Conservation (phyloP, 2,329 filamentous ascomycete species). For the Fusarium avenaceum region DNA sequence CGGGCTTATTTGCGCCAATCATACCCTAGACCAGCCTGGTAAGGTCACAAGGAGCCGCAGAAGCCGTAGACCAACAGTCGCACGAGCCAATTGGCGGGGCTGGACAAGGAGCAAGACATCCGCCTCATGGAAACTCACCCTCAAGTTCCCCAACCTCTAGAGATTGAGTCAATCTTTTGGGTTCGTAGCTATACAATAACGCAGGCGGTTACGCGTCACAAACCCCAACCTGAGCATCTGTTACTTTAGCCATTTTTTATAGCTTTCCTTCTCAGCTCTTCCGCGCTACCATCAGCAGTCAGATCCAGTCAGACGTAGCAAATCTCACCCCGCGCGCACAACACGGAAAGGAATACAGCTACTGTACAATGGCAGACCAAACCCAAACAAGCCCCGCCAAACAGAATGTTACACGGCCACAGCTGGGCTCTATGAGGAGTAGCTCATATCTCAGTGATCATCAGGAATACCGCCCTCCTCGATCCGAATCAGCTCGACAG, state of each 20-base stretch:
- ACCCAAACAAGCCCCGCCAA: slow-evolving; percentile 48
- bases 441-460: slow-evolving; percentile 74
- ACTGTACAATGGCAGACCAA: slow-evolving; percentile 52
- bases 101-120: slow-evolving; percentile 39
- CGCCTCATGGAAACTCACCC: slow-evolving; percentile 7
- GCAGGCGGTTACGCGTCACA: slow-evolving; percentile 9
- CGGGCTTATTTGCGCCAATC: slow-evolving; percentile 39
- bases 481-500: slow-evolving; percentile 64
- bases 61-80: slow-evolving; percentile 28
- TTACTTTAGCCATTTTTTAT: slow-evolving; percentile 9
- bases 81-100: slow-evolving; percentile 42
- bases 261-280: slow-evolving; percentile 8
- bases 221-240: not conserved
- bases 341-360: not conserved
- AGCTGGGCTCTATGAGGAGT: slow-evolving; percentile 68
- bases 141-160: slow-evolving; percentile 34
- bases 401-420: slow-evolving; percentile 59
- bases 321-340: slow-evolving; percentile 31
- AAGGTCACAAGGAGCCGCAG: slow-evolving; percentile 33
- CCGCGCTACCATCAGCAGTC: not conserved
- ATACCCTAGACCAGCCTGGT: slow-evolving; percentile 22
- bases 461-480: slow-evolving; percentile 72
- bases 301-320: slow-evolving; percentile 33
- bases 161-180: slow-evolving; percentile 36
- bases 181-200: slow-evolving; percentile 21